These are phyloP conservation scores for Conticribra weissflogii DNA, from an alignment of 108 stramenopile genomes.

Conservation along the genomic window DNA sequence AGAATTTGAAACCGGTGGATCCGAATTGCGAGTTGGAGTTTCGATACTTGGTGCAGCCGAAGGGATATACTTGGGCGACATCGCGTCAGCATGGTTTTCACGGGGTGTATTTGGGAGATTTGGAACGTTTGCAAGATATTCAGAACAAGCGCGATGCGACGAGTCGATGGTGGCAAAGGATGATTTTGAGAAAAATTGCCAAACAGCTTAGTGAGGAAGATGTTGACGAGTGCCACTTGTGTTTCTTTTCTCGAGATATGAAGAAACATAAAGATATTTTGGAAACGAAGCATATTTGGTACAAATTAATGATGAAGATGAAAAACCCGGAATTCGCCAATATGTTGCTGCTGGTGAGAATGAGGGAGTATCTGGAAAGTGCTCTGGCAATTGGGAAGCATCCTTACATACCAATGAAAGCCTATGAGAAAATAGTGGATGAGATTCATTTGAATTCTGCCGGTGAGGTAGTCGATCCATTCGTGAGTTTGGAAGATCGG, in stretches of 20 bases:
- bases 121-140: conserved; percentile 83
- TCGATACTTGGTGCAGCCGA: conserved; percentile 81
- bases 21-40: conserved; percentile 79
- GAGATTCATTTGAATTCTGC: conserved; percentile 78
- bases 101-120: conserved; percentile 85
- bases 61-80: conserved; percentile 88
- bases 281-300: conserved; percentile 82
- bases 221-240: conserved; percentile 27
- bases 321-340: conserved; percentile 74
- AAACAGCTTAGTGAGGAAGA: conserved; percentile 55
- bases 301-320: conserved; percentile 68
- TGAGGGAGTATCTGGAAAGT: conserved; percentile 74
- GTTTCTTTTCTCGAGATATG: conserved; percentile 18
- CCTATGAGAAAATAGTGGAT: conserved; percentile 72
- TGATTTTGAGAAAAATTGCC: conserved; percentile 81
- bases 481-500: conserved; percentile 64
- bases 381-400: conserved; percentile 60
- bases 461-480: conserved; percentile 80
- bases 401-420: conserved; percentile 57
- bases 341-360: conserved; percentile 74
- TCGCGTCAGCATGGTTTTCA: conserved; percentile 73
- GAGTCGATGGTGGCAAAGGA: conserved; percentile 83
- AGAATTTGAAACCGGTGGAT: conserved; percentile 79
- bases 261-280: conserved; percentile 46
- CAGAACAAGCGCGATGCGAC: conserved; percentile 82